These are phyloP conservation scores for Vaccinium macrocarpon DNA, from an alignment of 148 eudicot genomes.

Conservation along the genomic window DNA sequence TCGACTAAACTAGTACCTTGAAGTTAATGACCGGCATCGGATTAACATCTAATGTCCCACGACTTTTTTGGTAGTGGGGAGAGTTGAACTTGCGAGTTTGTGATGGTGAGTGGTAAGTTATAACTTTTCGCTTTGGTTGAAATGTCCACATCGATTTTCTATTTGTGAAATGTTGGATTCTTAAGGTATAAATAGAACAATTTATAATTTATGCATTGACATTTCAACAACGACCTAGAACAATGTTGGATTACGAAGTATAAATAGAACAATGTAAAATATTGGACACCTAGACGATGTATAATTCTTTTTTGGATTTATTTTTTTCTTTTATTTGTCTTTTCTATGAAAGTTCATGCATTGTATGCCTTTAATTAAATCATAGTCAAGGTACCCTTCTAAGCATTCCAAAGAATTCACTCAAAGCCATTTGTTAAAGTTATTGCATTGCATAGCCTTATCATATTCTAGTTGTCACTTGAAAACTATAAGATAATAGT, in stretches of 20 bases:
- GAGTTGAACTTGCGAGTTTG: not conserved
- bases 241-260: not conserved
- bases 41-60: not conserved
- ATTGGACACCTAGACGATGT: too few species aligned
- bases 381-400: too few species aligned
- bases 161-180: not conserved
- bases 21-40: not conserved
- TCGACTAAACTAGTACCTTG: not conserved
- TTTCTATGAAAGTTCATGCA: too few species aligned
- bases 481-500: too few species aligned
- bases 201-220: not conserved
- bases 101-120: not conserved
- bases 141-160: not conserved
- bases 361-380: too few species aligned
- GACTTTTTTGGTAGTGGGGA: not conserved
- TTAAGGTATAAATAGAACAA: not conserved
- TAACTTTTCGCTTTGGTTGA: not conserved
- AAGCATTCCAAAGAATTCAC: too few species aligned
- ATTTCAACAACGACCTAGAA: not conserved
- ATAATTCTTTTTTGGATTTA: too few species aligned
- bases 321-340: too few species aligned
- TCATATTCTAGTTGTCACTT: not conserved
- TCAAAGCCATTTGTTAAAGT: too few species aligned
- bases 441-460: not conserved
- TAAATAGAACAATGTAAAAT: too few species aligned